Evolutionary conservation across 805 yeast species (phyloP).

Genomic region (Monosporozyma servazzii): DNA sequence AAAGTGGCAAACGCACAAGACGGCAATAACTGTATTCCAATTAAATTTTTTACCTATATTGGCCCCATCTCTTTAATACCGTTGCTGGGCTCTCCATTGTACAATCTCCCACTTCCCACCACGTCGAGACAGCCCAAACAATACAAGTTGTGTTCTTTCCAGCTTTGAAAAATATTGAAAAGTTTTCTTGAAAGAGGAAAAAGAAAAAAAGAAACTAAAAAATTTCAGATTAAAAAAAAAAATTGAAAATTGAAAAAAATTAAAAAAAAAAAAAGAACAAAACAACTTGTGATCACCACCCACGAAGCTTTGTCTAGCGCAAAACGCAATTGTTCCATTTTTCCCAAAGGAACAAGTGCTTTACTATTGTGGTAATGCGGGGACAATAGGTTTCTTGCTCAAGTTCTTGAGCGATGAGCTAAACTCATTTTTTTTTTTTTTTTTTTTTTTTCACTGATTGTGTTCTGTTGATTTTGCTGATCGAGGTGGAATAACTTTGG

Average conservation of each 20-base stretch:
- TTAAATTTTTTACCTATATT: too few relatives aligned
- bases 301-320: neutral
- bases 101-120: neutral
- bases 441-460: neutral
- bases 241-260: neutral
- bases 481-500: neutral
- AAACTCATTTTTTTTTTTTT: neutral
- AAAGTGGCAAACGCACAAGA: neutral
- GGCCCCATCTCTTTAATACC: neutral
- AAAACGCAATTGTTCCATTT: neutral
- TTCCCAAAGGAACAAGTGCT: neutral
- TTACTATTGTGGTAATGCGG: neutral
- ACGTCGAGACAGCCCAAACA: neutral
- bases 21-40: neutral
- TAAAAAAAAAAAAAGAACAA: neutral
- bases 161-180: neutral
- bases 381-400: neutral
- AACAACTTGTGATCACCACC: neutral
- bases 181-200: neutral
- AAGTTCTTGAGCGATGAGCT: neutral
- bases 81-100: neutral
- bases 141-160: neutral
- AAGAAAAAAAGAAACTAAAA: neutral
- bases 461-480: neutral
- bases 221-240: neutral